Evolutionary conservation across 2,329 filamentous ascomycete species (phyloP).

Genomic region (Diplocarpon mali): DNA sequence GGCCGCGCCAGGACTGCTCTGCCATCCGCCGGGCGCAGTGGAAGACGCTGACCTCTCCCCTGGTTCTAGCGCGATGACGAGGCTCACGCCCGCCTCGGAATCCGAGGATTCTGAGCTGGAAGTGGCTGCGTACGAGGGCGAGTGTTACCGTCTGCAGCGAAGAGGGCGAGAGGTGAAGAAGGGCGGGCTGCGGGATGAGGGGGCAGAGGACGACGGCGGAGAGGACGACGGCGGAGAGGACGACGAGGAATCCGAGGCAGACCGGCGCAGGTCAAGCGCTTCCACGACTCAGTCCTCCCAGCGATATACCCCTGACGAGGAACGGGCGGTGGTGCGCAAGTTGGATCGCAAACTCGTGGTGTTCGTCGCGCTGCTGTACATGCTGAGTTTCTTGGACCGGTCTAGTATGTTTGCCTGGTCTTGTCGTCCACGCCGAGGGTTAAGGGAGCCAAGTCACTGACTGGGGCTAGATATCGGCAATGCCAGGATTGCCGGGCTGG

Average conservation of each 20-base stretch:
- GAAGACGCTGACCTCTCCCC: conserved; percentile 15
- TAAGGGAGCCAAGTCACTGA: conserved; percentile 6
- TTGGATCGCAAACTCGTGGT: conserved; percentile 68
- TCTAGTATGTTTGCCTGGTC: conserved; percentile 49
- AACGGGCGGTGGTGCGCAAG: conserved; percentile 57
- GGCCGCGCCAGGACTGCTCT: conserved; percentile 6
- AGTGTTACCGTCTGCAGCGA: too few relatives aligned
- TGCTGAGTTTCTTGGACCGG: conserved; percentile 76
- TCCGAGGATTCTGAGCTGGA: neutral
- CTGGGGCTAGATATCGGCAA: conserved; percentile 44
- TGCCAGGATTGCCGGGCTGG: conserved; percentile 52
- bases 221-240: conserved; percentile 10
- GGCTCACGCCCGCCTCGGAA: conserved; percentile 22
- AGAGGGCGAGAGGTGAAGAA: neutral
- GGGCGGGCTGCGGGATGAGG: conserved; percentile 10
- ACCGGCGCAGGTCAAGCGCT: conserved; percentile 19
- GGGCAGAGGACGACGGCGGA: conserved; percentile 5
- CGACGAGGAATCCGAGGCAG: conserved; percentile 10
- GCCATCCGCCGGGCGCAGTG: conserved; percentile 1
- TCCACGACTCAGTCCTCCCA: conserved; percentile 34
- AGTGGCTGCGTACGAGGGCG: too few relatives aligned
- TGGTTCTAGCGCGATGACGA: conserved; percentile 16
- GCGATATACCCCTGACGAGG: conserved; percentile 57
- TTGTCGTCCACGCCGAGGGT: neutral
- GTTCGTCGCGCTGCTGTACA: conserved; percentile 73